Evolutionary conservation across 78 protist species (phyloP).

Genomic region (Salpingoeca rosetta): DNA sequence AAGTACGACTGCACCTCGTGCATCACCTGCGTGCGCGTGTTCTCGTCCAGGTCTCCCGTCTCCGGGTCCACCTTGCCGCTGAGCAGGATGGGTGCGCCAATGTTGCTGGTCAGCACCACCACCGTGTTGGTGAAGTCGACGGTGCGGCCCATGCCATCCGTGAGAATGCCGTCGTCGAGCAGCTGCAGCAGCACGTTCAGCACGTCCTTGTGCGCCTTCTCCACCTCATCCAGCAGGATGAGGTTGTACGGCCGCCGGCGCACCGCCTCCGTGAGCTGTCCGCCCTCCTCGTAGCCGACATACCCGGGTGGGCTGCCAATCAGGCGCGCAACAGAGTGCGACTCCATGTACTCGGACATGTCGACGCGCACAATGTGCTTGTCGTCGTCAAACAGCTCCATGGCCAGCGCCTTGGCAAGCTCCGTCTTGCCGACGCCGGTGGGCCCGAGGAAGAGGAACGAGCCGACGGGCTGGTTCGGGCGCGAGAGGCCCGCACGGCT

Average conservation of each 20-base stretch:
- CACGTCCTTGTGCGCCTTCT: conserved; percentile 77
- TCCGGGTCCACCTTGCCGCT: not conserved
- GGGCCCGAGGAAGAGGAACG: conserved; percentile 89
- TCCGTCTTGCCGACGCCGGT: conserved; percentile 96
- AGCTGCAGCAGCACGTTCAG: conserved; percentile 88
- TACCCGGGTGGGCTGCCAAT: conserved; percentile 99
- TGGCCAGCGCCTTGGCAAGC: conserved; percentile 89
- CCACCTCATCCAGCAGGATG: conserved; percentile 96
- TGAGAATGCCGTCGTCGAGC: conserved; percentile 95
- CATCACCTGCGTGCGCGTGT: conserved; percentile 48
- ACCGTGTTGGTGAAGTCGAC: conserved; percentile 88
- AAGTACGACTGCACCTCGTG: conserved; percentile 55
- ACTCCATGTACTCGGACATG: conserved; percentile 95
- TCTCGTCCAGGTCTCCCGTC: not conserved
- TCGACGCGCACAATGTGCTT: conserved; percentile 86
- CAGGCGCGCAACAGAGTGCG: conserved; percentile 80
- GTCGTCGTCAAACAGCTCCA: conserved; percentile 84
- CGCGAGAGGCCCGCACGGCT: conserved; percentile 84
- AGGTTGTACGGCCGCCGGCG: conserved; percentile 90
- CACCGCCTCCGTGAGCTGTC: conserved; percentile 97
- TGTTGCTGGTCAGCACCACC: conserved; percentile 84
- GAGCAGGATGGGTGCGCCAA: conserved; percentile 71
- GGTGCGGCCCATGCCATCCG: conserved; percentile 89
- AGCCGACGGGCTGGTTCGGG: conserved; percentile 74
- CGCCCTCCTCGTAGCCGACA: conserved; percentile 95